Percentiles rank a stretch among this genome's conserved stretches.
phyloP scores from a whole-genome alignment of 345 rosid species.

The Eucalyptus globulus region DNA sequence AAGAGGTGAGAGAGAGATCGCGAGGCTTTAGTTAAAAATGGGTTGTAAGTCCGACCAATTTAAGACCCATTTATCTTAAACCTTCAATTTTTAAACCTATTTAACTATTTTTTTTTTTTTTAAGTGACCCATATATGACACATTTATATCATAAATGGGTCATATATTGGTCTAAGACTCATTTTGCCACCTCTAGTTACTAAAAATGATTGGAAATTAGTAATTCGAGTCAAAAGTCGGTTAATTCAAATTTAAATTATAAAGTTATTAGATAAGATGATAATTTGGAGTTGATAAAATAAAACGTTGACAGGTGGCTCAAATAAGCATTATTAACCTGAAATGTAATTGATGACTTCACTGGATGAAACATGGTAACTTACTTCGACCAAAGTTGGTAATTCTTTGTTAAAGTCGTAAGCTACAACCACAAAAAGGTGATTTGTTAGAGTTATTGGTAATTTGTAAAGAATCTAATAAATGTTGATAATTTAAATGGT shows the following conservation, averaged over 20 bases:
- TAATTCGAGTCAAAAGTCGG: background rate
- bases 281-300: background rate
- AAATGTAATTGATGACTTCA: background rate
- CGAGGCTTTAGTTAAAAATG: too few relatives aligned
- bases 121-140: too few relatives aligned
- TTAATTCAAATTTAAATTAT: background rate
- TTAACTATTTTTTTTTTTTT: too few relatives aligned
- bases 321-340: background rate
- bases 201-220: background rate
- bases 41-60: too few relatives aligned
- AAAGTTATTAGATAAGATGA: background rate
- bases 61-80: too few relatives aligned
- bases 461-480: background rate
- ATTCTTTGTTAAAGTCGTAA: background rate
- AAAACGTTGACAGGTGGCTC: rapidly evolving
- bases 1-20: too few relatives aligned
- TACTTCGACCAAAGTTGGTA: background rate
- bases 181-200: background rate
- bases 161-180: too few relatives aligned
- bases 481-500: background rate
- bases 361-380: background rate
- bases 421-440: background rate
- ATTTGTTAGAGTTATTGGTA: background rate
- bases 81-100: too few relatives aligned
- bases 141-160: rapidly evolving